Percentiles rank a stretch among this genome's conserved stretches.
phyloP scores from a whole-genome alignment of 2,329 filamentous ascomycete species.

The Uncinocarpus reesii region DNA sequence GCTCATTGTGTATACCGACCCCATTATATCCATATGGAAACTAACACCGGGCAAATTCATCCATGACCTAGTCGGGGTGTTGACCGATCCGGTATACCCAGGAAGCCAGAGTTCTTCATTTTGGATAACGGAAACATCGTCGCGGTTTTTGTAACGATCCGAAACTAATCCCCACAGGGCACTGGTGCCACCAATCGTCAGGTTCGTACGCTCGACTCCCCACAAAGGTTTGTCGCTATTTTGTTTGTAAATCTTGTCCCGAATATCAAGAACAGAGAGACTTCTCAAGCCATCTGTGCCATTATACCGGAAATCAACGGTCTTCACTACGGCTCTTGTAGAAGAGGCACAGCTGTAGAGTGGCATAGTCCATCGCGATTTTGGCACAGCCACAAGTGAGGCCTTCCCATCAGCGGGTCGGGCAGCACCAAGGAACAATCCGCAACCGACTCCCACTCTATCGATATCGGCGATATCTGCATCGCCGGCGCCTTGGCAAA shows the following conservation, averaged over 20 bases:
- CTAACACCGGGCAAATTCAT: slow-evolving; percentile 29
- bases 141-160: slow-evolving; percentile 21
- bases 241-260: slow-evolving; percentile 30
- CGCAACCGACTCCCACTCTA: slow-evolving; percentile 35
- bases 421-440: slow-evolving; percentile 34
- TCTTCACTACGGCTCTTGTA: slow-evolving; percentile 38
- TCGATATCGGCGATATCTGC: slow-evolving; percentile 34
- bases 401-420: slow-evolving; percentile 28
- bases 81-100: slow-evolving; percentile 15
- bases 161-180: slow-evolving; percentile 37
- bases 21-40: slow-evolving; percentile 25
- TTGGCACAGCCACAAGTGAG: slow-evolving; percentile 32
- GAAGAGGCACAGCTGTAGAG: slow-evolving; percentile 39
- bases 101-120: slow-evolving; percentile 26
- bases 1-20: slow-evolving; percentile 17
- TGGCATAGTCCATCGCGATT: slow-evolving; percentile 35
- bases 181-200: slow-evolving; percentile 19
- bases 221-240: slow-evolving; percentile 28
- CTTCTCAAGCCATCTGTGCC: slow-evolving; percentile 30
- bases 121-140: slow-evolving; percentile 29
- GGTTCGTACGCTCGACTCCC: slow-evolving; percentile 31
- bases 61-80: neutral
- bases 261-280: slow-evolving; percentile 28
- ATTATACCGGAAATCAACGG: slow-evolving; percentile 37
- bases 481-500: slow-evolving; percentile 26